phyloP scores from a whole-genome alignment of 768 basidiomycete species.

The Mycena filopes region DNA sequence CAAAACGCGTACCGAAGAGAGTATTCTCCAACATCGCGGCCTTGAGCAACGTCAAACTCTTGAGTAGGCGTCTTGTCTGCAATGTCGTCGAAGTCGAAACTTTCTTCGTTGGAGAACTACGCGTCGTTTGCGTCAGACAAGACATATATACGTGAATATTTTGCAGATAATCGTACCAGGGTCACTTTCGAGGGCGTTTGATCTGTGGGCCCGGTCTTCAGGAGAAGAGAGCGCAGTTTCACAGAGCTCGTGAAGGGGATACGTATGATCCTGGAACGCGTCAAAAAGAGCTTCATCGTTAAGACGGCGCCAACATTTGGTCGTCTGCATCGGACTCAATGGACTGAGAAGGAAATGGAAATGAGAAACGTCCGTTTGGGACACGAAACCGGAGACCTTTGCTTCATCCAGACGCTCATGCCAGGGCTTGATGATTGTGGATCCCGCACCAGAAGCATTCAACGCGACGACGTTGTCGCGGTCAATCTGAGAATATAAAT shows the following conservation, averaged over 20 bases:
- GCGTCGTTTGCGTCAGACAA: slow-evolving; percentile 1
- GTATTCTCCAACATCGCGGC: slow-evolving; percentile 86
- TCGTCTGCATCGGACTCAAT: slow-evolving; percentile 93
- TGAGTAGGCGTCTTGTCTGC: slow-evolving; percentile 72
- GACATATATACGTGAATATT: background rate
- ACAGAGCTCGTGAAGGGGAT: slow-evolving; percentile 91
- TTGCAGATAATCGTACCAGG: slow-evolving; percentile 60
- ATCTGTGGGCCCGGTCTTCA: slow-evolving; percentile 86
- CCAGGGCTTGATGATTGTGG: slow-evolving; percentile 88
- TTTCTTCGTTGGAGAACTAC: slow-evolving; percentile 82
- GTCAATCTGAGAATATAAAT: slow-evolving; percentile 81
- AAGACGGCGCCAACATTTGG: slow-evolving; percentile 68
- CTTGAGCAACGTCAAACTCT: slow-evolving; percentile 75
- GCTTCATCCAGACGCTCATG: slow-evolving; percentile 77
- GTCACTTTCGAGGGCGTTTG: slow-evolving; percentile 79
- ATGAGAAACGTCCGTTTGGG: slow-evolving; percentile 10
- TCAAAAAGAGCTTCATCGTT: slow-evolving; percentile 1
- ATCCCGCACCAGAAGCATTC: slow-evolving; percentile 66
- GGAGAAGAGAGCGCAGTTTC: slow-evolving; percentile 80
- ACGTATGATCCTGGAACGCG: slow-evolving; percentile 71
- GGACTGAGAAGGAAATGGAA: slow-evolving; percentile 56
- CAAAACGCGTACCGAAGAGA: slow-evolving; percentile 69
- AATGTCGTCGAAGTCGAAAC: slow-evolving; percentile 84
- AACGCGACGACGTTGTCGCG: slow-evolving; percentile 82
- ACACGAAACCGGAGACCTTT: slow-evolving; percentile 56